Evolutionary conservation across 2,329 filamentous ascomycete genomes (phyloP), one percentile per base, ranked within the genome.

Genomic region (Pestalotiopsis sp.): DNA sequence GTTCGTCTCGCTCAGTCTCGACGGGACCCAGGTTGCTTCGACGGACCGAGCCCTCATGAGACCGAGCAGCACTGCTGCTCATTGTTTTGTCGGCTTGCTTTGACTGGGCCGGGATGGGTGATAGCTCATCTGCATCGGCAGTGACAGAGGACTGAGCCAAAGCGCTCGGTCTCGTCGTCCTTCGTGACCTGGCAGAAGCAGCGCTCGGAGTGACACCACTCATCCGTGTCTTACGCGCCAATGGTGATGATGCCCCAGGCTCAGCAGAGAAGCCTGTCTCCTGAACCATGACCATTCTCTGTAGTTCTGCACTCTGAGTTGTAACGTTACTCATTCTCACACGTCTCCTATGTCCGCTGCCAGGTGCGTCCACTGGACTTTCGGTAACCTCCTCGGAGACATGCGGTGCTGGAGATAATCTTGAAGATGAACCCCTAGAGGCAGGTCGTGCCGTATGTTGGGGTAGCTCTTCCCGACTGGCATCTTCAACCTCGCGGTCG

Each of bases 331-430:
- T 78, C 7, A 78, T 73, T 14, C 75, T 77, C 14, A 86, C 74
- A 3, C 75, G 80, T 31, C 83, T 81, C 63, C 86, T 79, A 9
- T 82, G 82, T 1, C 87, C 88, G 71, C 86, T 89, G 2, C 87
- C 88, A 1, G 87, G 88, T 14, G 86, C 87, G 71, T 86, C 76
- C 9, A 73, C 78, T 0, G 88, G 88, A 68, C 87, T 89, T 73
- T 90, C 87, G 45, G 78, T 80, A 14, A 88, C 81, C 73, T 86
- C 84, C 62, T 86, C 83, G 17, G 74, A 70, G 3, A 72, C 45
- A 13, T 68, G 61, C 0, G 70, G 70, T 5, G 71, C 74, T 7
- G 64, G 39, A 38, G 73, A 73, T 23, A 62, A 3, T 38, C 56
- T 71, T 31, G 77, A 74, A 38, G 68, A 57, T 6, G 75, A 76